A percentile compares a stretch with the other conserved stretches of the same genome.
Conservation (phyloP, 2,329 filamentous ascomycete genomes). For the Aspergillus vadensis region DNA sequence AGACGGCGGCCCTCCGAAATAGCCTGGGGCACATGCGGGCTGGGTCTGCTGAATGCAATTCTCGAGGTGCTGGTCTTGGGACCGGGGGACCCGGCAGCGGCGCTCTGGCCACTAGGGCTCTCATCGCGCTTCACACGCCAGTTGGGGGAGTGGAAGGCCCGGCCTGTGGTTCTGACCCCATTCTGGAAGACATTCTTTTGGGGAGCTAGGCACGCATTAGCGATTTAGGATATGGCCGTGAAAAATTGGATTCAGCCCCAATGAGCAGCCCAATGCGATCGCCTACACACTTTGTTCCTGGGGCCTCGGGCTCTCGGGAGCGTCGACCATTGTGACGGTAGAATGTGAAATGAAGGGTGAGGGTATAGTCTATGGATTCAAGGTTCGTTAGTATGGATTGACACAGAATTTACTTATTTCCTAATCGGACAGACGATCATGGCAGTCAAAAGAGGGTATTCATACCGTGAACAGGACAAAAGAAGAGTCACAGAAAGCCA, state of each 20-base stretch:
- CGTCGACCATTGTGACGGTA: constrained; percentile 32
- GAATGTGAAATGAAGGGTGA: neutral
- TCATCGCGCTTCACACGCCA: constrained; percentile 46
- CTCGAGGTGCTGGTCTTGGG: constrained; percentile 33
- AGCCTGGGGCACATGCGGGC: constrained; percentile 37
- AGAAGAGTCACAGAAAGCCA: neutral
- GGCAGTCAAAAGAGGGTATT: neutral
- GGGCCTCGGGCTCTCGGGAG: constrained; percentile 28
- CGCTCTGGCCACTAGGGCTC: constrained; percentile 33
- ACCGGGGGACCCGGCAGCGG: constrained; percentile 31
- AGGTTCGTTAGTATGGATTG: neutral
- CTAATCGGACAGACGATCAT: constrained; percentile 13
- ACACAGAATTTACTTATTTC: constrained; percentile 12
- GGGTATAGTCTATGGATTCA: neutral
- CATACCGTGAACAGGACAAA: neutral
- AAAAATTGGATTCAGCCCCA: constrained; percentile 18
- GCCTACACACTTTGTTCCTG: constrained; percentile 39
- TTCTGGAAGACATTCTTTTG: constrained; percentile 33
- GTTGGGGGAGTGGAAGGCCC: constrained; percentile 44
- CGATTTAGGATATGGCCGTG: constrained; percentile 11
- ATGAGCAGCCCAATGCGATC: constrained; percentile 18
- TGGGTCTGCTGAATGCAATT: constrained; percentile 33
- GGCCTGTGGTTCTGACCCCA: constrained; percentile 38
- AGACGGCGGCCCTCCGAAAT: constrained; percentile 49
- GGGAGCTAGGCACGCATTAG: constrained; percentile 33